Evolutionary conservation across 2,329 filamentous ascomycete genomes (phyloP).

Genomic region (Tothia fuscella): DNA sequence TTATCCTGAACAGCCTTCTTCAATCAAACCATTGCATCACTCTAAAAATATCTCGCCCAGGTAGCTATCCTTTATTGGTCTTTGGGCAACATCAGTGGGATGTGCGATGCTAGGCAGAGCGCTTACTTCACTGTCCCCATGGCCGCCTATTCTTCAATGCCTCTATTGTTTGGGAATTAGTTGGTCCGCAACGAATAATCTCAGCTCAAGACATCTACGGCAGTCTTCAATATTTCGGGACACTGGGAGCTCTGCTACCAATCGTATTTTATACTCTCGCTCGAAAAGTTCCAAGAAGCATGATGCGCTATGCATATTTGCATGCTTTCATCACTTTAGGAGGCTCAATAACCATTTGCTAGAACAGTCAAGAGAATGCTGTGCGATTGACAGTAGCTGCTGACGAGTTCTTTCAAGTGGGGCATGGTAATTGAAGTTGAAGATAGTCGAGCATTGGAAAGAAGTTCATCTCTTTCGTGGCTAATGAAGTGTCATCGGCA

Average conservation of each 20-base stretch:
- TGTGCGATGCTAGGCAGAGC: conserved; percentile 49
- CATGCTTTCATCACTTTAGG: conserved; percentile 58
- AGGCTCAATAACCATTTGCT: too few species aligned
- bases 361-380: too few species aligned
- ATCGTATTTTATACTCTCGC: conserved; percentile 48
- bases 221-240: conserved; percentile 57
- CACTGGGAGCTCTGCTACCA: conserved; percentile 51
- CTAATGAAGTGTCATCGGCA: too few species aligned
- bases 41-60: conserved; percentile 55
- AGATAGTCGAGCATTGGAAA: too few species aligned
- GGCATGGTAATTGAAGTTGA: too few species aligned
- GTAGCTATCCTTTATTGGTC: conserved; percentile 50
- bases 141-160: conserved; percentile 52
- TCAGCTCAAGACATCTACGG: conserved; percentile 50
- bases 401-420: too few species aligned
- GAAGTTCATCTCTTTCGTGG: too few species aligned
- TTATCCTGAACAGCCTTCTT: conserved; percentile 56
- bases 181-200: conserved; percentile 52
- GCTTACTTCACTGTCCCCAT: conserved; percentile 48
- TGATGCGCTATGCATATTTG: conserved; percentile 52
- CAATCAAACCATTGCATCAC: conserved; percentile 52
- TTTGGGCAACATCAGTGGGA: conserved; percentile 44
- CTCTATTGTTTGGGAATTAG: conserved; percentile 55
- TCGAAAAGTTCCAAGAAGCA: conserved; percentile 47
- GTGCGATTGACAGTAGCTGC: too few species aligned